Evolutionary conservation across 2,329 filamentous ascomycete genomes (phyloP).

Genomic region (Graphilbum sp.): DNA sequence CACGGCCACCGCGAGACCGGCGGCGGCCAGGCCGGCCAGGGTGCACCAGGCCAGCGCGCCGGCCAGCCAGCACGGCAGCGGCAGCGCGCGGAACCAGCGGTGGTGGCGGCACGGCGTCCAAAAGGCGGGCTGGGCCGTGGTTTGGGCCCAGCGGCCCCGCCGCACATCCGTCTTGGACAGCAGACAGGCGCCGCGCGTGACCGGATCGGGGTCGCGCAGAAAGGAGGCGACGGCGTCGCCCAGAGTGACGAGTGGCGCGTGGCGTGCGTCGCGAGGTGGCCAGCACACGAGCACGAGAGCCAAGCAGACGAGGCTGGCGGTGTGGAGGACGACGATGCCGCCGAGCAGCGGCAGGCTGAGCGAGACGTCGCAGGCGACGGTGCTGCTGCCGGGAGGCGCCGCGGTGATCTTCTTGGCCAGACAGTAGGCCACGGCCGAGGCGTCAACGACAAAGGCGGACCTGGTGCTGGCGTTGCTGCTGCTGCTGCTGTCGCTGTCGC

Average conservation of each 20-base stretch:
- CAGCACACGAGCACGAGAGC: conserved; percentile 11
- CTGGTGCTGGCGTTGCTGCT: background rate
- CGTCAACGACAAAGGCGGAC: conserved; percentile 6
- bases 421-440: conserved; percentile 16
- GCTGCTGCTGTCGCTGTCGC: too few relatives aligned
- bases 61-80: conserved; percentile 24
- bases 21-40: conserved; percentile 20
- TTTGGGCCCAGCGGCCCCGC: conserved; percentile 23
- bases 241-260: conserved; percentile 29
- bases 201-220: conserved; percentile 25
- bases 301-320: conserved; percentile 17
- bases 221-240: conserved; percentile 36
- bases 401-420: conserved; percentile 12
- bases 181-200: conserved; percentile 24
- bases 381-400: background rate
- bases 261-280: conserved; percentile 14
- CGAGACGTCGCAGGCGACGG: conserved; percentile 20
- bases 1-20: conserved; percentile 22
- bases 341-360: conserved; percentile 27
- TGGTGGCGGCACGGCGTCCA: conserved; percentile 10
- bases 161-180: conserved; percentile 29
- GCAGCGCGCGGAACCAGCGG: conserved; percentile 28
- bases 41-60: conserved; percentile 22
- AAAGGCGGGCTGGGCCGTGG: conserved; percentile 4
- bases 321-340: conserved; percentile 24